phyloP scores from a whole-genome alignment of 768 basidiomycete species.

The Pulveroboletus sp. region DNA sequence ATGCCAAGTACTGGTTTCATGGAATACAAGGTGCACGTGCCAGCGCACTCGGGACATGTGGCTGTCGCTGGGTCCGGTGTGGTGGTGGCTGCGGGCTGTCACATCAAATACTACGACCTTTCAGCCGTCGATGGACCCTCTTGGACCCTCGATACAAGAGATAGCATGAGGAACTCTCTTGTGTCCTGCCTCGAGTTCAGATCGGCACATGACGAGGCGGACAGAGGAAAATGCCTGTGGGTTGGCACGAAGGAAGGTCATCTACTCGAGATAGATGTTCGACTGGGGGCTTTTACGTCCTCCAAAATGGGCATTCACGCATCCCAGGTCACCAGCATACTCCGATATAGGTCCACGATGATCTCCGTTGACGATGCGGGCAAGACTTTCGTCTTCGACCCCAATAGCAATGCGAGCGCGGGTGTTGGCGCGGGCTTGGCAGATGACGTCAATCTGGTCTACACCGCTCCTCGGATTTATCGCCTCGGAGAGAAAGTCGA shows the following conservation, averaged over 20 bases:
- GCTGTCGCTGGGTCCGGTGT: slow-evolving; percentile 54
- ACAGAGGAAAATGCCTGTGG: slow-evolving; percentile 70
- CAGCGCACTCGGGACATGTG: slow-evolving; percentile 49
- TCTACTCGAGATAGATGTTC: slow-evolving; percentile 75
- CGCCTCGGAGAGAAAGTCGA: slow-evolving; percentile 79
- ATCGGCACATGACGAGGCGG: slow-evolving; percentile 39
- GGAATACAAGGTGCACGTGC: slow-evolving; percentile 50
- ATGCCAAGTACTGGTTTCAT: slow-evolving; percentile 30
- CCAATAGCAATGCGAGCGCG: slow-evolving; percentile 28
- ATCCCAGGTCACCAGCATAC: slow-evolving; percentile 64
- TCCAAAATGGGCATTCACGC: slow-evolving; percentile 60
- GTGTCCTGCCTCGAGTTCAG: slow-evolving; percentile 79
- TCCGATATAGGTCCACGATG: slow-evolving; percentile 67
- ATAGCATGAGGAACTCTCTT: slow-evolving; percentile 61
- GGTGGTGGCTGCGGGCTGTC: slow-evolving; percentile 53
- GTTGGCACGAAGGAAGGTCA: slow-evolving; percentile 88
- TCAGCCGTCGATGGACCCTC: slow-evolving; percentile 42
- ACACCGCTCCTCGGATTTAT: slow-evolving; percentile 50
- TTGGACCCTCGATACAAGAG: slow-evolving; percentile 55
- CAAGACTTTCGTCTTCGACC: slow-evolving; percentile 71
- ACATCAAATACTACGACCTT: slow-evolving; percentile 62
- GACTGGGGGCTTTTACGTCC: slow-evolving; percentile 51
- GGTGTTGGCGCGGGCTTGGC: slow-evolving; percentile 21
- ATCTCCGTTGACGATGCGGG: slow-evolving; percentile 82
- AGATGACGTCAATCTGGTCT: slow-evolving; percentile 42